A percentile compares a stretch with the other conserved stretches of the same genome.
Conservation (phyloP, 345 rosid species). For the Anastatica hierochuntica region DNA sequence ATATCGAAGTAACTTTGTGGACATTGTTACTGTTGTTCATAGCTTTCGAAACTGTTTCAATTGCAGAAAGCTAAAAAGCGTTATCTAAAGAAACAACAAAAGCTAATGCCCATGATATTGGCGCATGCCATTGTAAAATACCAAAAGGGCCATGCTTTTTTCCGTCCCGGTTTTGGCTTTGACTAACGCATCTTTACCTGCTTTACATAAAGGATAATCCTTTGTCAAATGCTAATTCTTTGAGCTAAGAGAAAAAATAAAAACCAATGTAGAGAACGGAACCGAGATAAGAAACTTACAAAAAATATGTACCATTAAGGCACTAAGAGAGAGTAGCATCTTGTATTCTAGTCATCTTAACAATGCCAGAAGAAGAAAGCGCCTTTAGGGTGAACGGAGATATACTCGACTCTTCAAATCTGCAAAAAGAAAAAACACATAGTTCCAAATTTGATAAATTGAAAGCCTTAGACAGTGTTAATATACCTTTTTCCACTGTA, state of each 20-base stretch:
- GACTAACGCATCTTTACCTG: conserved; percentile 88
- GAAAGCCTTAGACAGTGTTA: neutral
- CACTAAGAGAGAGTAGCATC: conserved; percentile 66
- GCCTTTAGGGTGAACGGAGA: conserved; percentile 75
- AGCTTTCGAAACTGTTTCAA: conserved; percentile 91
- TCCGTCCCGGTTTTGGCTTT: conserved; percentile 96
- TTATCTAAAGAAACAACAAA: conserved; percentile 22
- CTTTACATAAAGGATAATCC: conserved; percentile 12
- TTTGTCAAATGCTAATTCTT: conserved; percentile 4
- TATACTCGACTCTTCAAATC: conserved; percentile 72
- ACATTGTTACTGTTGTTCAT: conserved; percentile 20
- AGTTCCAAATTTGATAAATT: neutral
- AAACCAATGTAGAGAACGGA: neutral
- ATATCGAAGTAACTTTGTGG: conserved; percentile 42
- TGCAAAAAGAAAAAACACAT: conserved; percentile 17
- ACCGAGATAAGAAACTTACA: no score
- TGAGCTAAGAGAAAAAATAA: neutral
- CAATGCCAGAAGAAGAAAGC: conserved; percentile 65
- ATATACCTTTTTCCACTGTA: conserved; percentile 53
- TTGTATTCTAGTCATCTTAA: conserved; percentile 83
- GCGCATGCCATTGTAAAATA: conserved; percentile 26
- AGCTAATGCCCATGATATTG: neutral
- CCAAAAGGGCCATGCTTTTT: conserved; percentile 85
- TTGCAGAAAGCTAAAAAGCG: conserved; percentile 86
- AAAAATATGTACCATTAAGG: conserved; percentile 43